Evolutionary conservation across 306 rosid species (phyloP).

Genomic region (Vicia villosa): DNA sequence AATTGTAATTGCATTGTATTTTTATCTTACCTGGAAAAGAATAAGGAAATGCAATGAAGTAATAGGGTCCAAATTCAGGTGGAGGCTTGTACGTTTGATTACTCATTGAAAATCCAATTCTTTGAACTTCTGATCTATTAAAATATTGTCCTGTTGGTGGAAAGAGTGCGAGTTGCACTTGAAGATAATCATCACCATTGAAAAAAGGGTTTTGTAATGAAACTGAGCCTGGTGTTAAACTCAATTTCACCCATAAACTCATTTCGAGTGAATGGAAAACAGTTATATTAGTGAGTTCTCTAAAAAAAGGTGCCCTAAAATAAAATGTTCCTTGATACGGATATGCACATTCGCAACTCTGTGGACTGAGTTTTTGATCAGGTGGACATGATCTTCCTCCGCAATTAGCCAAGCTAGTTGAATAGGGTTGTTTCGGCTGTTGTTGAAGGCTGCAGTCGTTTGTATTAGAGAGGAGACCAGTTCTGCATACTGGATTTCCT

Average conservation of each 20-base stretch:
- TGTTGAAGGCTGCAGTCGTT: conserved; percentile 64
- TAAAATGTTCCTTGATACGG: conserved; percentile 77
- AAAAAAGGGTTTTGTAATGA: conserved; percentile 73
- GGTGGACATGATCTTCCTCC: conserved; percentile 56
- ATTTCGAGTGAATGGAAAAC: conserved; percentile 67
- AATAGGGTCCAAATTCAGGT: conserved; percentile 70
- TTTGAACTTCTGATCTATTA: conserved; percentile 69
- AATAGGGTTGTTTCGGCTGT: conserved; percentile 53
- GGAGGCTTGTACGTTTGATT: conserved; percentile 95
- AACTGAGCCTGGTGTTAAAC: conserved; percentile 84
- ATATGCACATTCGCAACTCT: conserved; percentile 85
- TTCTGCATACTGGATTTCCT: conserved; percentile 81
- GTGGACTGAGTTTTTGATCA: conserved; percentile 76
- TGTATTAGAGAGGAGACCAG: conserved; percentile 45
- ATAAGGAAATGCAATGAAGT: conserved; percentile 72
- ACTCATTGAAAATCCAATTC: conserved; percentile 79
- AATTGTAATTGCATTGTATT: not conserved
- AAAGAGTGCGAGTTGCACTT: conserved; percentile 75
- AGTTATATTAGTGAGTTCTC: conserved; percentile 61
- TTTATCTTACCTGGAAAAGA: conserved; percentile 61
- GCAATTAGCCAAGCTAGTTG: conserved; percentile 72
- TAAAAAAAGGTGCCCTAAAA: conserved; percentile 82
- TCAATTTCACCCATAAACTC: conserved; percentile 65
- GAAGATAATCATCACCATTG: conserved; percentile 79
- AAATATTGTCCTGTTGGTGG: conserved; percentile 66